Base-by-base conservation (phyloP, 1,284 basidiomycete genomes). In the Kalmanozyma brasiliensis region DNA sequence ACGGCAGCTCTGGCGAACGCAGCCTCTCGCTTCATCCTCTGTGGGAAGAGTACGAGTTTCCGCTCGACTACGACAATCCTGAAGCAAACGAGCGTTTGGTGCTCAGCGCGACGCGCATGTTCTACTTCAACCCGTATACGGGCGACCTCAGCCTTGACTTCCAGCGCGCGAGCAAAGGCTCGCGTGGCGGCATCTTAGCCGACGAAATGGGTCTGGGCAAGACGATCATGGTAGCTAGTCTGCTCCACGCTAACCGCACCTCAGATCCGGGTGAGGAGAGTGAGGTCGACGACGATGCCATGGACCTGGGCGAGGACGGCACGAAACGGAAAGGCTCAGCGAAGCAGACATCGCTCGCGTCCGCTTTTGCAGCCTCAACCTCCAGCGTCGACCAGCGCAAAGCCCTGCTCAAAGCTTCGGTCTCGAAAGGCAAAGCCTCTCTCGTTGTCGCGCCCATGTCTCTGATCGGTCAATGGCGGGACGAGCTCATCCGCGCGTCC, bases 371-470 rank as follows among this genome's bases (percentile, higher is more conserved):
- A 13, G 66, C 73, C 2, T 55, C 59, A 22, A 20, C 33, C 8
- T 58, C 65, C 19, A 42, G 42, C 22, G 52, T 33, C 17, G 48
- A 64, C 22, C 42, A 47, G 34, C 45, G 59, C 8, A 48, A 52
- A 40, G 63, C 64, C 2, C 32, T 70, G 37, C 69, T 60, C 33
- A 69, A 55, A 30, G 59, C 73, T 4, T 65, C 63, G 0, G 55
- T 71, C 13, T 49, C 71, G 14, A 56, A 59, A 22, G 69, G 64
- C 19, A 63, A 49, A 24, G 78, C 92, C 0, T 98, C 94, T 2
- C 84, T 98, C 0, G 91, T 98, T 38, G 90, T 98, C 17, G 93
- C 93, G 16, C 95, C 95, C 0, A 93, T 96, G 19, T 94, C 92
- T 13, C 84, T 98, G 16, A 85, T 98, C 3, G 85, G 87, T 23